Evolutionary conservation across 2,329 filamentous ascomycete genomes (phyloP).

Genomic region (Bipolaris sorokiniana): DNA sequence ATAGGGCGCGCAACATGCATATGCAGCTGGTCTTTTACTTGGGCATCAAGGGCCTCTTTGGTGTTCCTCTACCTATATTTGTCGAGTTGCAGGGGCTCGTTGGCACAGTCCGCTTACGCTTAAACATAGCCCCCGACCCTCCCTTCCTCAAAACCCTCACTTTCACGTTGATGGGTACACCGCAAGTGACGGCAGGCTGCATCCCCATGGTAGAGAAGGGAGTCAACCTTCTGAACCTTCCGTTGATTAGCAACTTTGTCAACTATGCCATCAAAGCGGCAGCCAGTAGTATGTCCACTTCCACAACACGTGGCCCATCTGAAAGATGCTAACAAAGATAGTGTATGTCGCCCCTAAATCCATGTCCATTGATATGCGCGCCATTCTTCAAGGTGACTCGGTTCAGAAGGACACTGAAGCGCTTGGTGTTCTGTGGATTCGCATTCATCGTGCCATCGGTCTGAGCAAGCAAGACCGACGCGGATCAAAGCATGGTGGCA

Average conservation of each 20-base stretch:
- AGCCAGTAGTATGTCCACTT: conserved; percentile 58
- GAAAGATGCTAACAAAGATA: conserved; percentile 40
- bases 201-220: conserved; percentile 91
- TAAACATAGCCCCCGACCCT: conserved; percentile 87
- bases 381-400: conserved; percentile 88
- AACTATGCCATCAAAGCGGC: conserved; percentile 92
- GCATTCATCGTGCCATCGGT: conserved; percentile 84
- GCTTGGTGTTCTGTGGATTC: conserved; percentile 87
- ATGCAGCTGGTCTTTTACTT: conserved; percentile 96
- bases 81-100: conserved; percentile 92
- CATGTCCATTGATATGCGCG: conserved; percentile 87
- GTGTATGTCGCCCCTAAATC: conserved; percentile 94
- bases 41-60: conserved; percentile 86
- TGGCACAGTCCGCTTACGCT: conserved; percentile 79
- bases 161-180: conserved; percentile 91
- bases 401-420: conserved; percentile 89
- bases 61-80: conserved; percentile 84
- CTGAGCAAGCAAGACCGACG: conserved; percentile 90
- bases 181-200: conserved; percentile 87
- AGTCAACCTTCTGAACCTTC: conserved; percentile 88
- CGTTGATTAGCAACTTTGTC: conserved; percentile 93
- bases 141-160: conserved; percentile 92
- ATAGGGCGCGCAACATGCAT: conserved; percentile 92
- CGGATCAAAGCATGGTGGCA: conserved; percentile 83
- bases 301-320: too few species aligned